Conservation (phyloP, 768 basidiomycete genomes). For the Neoboletus magnificus region DNA sequence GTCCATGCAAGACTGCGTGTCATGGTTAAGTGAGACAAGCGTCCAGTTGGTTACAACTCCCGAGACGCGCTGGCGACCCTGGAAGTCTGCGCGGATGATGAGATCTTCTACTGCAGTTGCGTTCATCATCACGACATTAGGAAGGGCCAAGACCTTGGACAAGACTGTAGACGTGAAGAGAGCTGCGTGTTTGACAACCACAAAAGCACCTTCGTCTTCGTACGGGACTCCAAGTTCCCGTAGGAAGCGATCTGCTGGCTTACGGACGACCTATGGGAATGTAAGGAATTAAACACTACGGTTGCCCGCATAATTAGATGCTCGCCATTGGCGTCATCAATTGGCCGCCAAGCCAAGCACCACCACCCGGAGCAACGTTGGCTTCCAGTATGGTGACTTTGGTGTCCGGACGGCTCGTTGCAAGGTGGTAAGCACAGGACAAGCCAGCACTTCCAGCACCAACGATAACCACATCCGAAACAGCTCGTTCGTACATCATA, state of each 20-base stretch:
- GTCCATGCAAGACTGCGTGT: conserved; percentile 77
- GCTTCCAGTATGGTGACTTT: conserved; percentile 69
- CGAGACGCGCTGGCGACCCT: conserved; percentile 41
- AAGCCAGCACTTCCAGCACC: conserved; percentile 70
- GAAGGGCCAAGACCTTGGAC: conserved; percentile 63
- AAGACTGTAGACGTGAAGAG: conserved; percentile 77
- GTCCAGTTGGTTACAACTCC: conserved; percentile 59
- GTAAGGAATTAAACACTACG: not conserved
- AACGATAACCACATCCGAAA: conserved; percentile 76
- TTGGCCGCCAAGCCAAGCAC: conserved; percentile 77
- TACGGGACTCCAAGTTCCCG: conserved; percentile 66
- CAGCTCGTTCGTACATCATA: conserved; percentile 67
- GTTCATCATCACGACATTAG: conserved; percentile 74
- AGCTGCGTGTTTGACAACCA: conserved; percentile 80
- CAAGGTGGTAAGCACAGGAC: conserved; percentile 72
- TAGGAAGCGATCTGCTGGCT: conserved; percentile 73
- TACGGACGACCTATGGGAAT: conserved; percentile 59
- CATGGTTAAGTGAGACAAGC: conserved; percentile 55
- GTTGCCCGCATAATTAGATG: not conserved
- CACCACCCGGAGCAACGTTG: conserved; percentile 74
- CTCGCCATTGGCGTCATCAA: conserved; percentile 75
- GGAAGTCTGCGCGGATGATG: conserved; percentile 56
- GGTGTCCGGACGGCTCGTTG: conserved; percentile 62
- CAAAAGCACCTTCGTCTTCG: conserved; percentile 75
- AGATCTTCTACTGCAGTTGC: conserved; percentile 82